Evolutionary conservation across 2,329 filamentous ascomycete species (phyloP), one percentile per base, ranked within the genome.

Genomic region (Talaromyces piceae): DNA sequence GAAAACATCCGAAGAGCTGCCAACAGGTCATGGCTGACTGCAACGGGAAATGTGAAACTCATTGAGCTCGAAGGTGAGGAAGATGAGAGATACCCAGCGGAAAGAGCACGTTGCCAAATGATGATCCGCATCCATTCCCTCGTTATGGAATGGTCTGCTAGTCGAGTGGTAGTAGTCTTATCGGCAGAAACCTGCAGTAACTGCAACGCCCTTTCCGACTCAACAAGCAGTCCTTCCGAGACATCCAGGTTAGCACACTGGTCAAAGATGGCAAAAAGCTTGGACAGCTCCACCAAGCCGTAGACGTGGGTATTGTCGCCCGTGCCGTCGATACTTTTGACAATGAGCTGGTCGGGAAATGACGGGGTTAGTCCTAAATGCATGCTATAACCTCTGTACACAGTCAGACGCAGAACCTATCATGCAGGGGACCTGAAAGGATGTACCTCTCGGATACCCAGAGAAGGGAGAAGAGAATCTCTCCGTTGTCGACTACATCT

Each of bases 121-220:
- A 66, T 66, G 1, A 59, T 64, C 23, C 63, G 57, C 63, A 66
- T 66, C 63, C 63, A 66, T 51, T 65, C 56, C 43, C 57, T 58
- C 1, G 63, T 66, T 37, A 65, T 63, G 26, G 58, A 56, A 23
- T 57, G 64, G 22, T 66, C 63, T 20, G 63, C 63, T 11, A 60
- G 53, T 9, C 63, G 57, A 7, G 58, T 58, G 1, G 57, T 58
- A 2, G 57, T 48, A 3, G 50, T 44, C 26, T 59, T 50, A 0
- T 45, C 49, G 16, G 56, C 52, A 3, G 28, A 49, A 5, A 59
- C 52, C 11, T 37, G 51, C 12, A 63, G 49, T 3, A 51, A 52
- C 8, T 59, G 59, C 20, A 65, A 31, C 18, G 55, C 53, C 1
- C 37, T 43, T 22, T 65, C 63, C 1, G 57, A 63, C 5, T 58